Base-by-base conservation (phyloP, 169 alveolate genomes). In the Eimeria maxima region DNA sequence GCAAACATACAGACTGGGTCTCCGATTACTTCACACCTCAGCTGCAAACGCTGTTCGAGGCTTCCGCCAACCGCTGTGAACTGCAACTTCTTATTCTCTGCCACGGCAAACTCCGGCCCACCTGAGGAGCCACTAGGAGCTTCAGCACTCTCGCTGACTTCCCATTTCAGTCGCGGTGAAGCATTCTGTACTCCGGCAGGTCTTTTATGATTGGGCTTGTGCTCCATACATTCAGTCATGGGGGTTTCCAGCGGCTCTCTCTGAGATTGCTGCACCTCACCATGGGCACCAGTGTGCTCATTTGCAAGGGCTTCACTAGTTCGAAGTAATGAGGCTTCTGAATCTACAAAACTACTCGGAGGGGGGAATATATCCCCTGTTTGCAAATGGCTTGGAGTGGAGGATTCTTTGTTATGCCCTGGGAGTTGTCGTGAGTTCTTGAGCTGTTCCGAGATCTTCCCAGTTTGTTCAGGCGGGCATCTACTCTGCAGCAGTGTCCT, bases 11-110 rank as follows among this genome's bases (percentile, higher is more conserved):
- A 3, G 42, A 24, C 44, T 13, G 78, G 67, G 47, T 87, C 83
- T 60, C 78, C 93, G 81, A 87, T 60, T 7, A 87, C 80, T 55
- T 87, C 93, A n/a, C 93, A 87, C 65, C 44, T 87, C 33, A 87
- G 83, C 33, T 87, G 78, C 81, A 87, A 27, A 29, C 93, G 93
- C 83, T 87, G 93, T 71, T 87, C 81, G 60, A 60, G 7, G 53
- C 93, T 87, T 24, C 93, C 93, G 6, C 93, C 93, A 20, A 87
- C 83, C 44, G 81, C 81, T 22, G 81, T 87, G 80, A 87, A 87
- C 14, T 71, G 71, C 83, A 87, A 16, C 60, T 42, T 63, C 65
- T 47, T 63, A 42, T 63, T 57, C 53, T 60, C 93, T 60, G 83
- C 83, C 3, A 57, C 67, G 53, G 4, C 20, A 27, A 24, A 24